Evolutionary conservation across 2,329 filamentous ascomycete species (phyloP), one percentile per base, ranked within the genome.

Genomic region (Trichoderma sp.): DNA sequence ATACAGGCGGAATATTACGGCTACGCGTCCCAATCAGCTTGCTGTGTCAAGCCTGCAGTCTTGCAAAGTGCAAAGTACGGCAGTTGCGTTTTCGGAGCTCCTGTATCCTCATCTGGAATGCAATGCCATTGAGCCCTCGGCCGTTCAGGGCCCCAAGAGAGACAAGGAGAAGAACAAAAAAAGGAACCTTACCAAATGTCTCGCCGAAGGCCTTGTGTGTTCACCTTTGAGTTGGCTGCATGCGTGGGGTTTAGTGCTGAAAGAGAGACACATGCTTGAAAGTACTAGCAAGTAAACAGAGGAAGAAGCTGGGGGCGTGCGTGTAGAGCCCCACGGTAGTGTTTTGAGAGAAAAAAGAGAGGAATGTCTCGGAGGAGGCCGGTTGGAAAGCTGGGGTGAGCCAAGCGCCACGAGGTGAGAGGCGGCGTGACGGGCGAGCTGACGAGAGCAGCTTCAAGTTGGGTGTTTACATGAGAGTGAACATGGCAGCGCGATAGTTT

Each of bases 361-460:
- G 3, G 3, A 56, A 34, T 17, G 48, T 51, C 26, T 52, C 50
- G 34, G 50, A 61, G 4, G 39, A 3, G 24, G 15, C 14, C 28
- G 7, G 44, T 15, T 51, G 30, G 26, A 39, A 44, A 61, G 58
- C 58, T 61, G 58, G 58, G 34, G 58, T 51, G 58, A 61, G 47
- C 45, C 58, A 52, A 44, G 54, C 54, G 58, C 47, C 47, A 51
- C 56, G 56, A 59, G 56, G 56, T 41, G 44, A 39, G 34, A 59
- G 56, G 24, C 56, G 24, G 28, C 56, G 56, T 59, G 56, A 59
- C 48, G 39, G 19, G 47, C 34, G 58, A 51, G 58, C 58, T 61
- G 58, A 61, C 58, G 58, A 51, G 58, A 52, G 58, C 47, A 48
- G 30, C 48, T 0, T 5, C 26, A 21, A 17, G 47, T 7, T 28